A percentile compares a stretch with the other conserved stretches of the same genome.
Evolutionary conservation across 257 asterid genomes (phyloP).

Genomic region (Echites panduratus): DNA sequence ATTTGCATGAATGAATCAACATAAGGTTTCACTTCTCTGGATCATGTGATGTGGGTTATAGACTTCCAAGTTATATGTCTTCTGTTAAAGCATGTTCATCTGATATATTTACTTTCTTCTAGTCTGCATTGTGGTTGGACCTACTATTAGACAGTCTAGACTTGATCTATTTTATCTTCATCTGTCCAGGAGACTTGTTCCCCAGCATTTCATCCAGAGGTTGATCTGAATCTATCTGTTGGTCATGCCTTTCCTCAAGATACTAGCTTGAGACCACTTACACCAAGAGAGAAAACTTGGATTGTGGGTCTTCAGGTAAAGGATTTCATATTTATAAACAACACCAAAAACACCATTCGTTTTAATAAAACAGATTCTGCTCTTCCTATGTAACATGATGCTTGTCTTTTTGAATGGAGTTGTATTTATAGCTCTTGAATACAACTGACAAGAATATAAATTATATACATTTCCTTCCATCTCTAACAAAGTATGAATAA

Average conservation of each 20-base stretch:
- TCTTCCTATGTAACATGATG: neutral
- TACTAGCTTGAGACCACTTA: slow-evolving; percentile 28
- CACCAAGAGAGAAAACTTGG: slow-evolving; percentile 70
- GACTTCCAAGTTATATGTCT: neutral
- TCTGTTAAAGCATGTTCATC: slow-evolving; percentile 9
- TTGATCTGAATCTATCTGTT: slow-evolving; percentile 25
- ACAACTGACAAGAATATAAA: neutral
- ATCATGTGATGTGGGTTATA: neutral
- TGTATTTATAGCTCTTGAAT: neutral
- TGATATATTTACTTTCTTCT: neutral
- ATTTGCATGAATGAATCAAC: neutral
- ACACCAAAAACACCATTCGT: neutral
- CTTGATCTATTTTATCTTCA: slow-evolving; percentile 18
- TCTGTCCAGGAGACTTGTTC: slow-evolving; percentile 50
- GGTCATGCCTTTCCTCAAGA: slow-evolving; percentile 33
- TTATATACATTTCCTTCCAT: neutral
- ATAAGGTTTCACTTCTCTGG: neutral
- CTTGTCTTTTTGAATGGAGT: neutral
- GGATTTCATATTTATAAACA: slow-evolving; percentile 1
- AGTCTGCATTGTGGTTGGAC: neutral
- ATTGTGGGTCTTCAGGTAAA: slow-evolving; percentile 77
- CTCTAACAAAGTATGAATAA: neutral
- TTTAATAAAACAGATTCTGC: neutral
- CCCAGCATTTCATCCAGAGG: slow-evolving; percentile 37
- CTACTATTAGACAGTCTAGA: neutral